A percentile compares a stretch with the other conserved stretches of the same genome.
Conservation (phyloP, 2,329 filamentous ascomycete species). For the Neoscytalidium dimidiatum region DNA sequence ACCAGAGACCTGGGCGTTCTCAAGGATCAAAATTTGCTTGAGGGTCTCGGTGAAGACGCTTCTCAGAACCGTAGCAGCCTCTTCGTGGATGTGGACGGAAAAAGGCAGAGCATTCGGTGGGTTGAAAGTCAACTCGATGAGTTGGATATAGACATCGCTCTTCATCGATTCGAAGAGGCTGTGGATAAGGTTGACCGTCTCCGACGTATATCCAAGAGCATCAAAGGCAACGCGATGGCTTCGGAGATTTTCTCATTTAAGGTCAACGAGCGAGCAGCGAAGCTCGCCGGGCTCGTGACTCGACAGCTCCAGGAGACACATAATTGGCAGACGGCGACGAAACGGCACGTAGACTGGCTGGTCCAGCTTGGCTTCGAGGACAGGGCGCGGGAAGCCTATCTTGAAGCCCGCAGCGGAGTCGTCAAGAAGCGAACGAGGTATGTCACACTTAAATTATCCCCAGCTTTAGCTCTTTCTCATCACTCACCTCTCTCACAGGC, state of each 20-base stretch:
- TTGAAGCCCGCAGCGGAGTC: conserved; percentile 73
- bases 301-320: conserved; percentile 78
- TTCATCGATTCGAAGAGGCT: conserved; percentile 84
- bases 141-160: conserved; percentile 90
- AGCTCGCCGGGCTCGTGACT: conserved; percentile 74
- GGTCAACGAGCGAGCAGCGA: conserved; percentile 79
- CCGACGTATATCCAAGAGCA: conserved; percentile 72
- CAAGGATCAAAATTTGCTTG: conserved; percentile 77
- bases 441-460: conserved; percentile 14
- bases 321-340: conserved; percentile 74
- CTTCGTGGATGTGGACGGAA: conserved; percentile 93
- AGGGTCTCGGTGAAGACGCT: conserved; percentile 66
- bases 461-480: conserved; percentile 26
- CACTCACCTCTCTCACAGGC: conserved; percentile 52
- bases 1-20: conserved; percentile 74
- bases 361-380: conserved; percentile 88
- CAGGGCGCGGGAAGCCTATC: conserved; percentile 81
- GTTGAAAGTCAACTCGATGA: conserved; percentile 95
- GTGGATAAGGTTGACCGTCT: conserved; percentile 84
- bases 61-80: conserved; percentile 73
- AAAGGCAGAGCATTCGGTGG: conserved; percentile 94
- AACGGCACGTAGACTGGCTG: conserved; percentile 80
- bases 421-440: conserved; percentile 84
- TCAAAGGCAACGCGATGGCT: conserved; percentile 83
- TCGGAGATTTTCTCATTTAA: conserved; percentile 93